Conservation (phyloP, 768 basidiomycete species). For the Boletus bicolor region DNA sequence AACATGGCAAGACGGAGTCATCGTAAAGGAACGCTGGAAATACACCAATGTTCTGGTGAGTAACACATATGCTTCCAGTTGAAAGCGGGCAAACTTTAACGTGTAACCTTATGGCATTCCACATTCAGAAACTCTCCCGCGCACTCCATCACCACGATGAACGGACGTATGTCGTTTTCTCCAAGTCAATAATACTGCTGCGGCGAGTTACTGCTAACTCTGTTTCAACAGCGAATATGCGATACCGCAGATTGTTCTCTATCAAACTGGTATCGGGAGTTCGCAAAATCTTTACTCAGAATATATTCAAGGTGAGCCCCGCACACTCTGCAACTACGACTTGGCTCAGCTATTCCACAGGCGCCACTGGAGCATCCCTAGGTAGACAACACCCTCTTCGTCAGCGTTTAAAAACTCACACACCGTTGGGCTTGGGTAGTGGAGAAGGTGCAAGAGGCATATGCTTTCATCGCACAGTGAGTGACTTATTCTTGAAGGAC, state of each 20-base stretch:
- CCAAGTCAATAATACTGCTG: background rate
- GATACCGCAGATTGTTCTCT: slow-evolving; percentile 63
- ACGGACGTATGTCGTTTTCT: slow-evolving; percentile 28
- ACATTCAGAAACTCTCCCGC: slow-evolving; percentile 49
- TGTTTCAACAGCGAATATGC: slow-evolving; percentile 29
- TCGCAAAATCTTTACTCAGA: slow-evolving; percentile 55
- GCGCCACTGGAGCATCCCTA: slow-evolving; percentile 59
- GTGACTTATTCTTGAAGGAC: slow-evolving; percentile 23
- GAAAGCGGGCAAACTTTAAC: background rate
- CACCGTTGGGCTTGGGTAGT: slow-evolving; percentile 34
- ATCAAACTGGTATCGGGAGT: slow-evolving; percentile 61
- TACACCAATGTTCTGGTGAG: slow-evolving; percentile 59
- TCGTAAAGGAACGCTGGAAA: slow-evolving; percentile 39
- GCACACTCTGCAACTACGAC: background rate
- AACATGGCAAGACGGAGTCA: slow-evolving; percentile 70
- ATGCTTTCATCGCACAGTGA: slow-evolving; percentile 78
- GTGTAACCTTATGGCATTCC: background rate
- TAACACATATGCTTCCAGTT: background rate
- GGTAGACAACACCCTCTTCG: slow-evolving; percentile 35
- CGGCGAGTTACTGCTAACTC: background rate
- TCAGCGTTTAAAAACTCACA: slow-evolving; percentile 1
- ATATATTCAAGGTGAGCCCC: slow-evolving; percentile 54
- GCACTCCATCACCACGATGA: slow-evolving; percentile 49
- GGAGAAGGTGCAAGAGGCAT: slow-evolving; percentile 75
- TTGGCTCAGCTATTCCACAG: slow-evolving; percentile 34